A percentile compares a stretch with the other conserved stretches of the same genome.
Evolutionary conservation across 78 protist species (phyloP).

Genomic region (Emiliania huxleyi): DNA sequence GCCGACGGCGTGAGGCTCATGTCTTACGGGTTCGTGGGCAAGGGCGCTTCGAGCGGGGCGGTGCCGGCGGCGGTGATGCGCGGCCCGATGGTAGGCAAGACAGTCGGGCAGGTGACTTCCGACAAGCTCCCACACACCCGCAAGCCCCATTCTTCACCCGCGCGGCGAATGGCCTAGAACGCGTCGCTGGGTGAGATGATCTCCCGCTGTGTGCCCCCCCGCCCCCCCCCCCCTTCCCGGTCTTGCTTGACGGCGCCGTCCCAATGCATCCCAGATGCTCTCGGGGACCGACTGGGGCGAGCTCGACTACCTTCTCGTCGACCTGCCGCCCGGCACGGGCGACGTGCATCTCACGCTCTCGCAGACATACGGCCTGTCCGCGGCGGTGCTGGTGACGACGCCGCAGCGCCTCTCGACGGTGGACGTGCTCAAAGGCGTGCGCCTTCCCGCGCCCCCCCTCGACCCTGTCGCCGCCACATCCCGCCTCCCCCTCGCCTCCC

Average conservation of each 20-base stretch:
- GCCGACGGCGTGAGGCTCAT: not conserved
- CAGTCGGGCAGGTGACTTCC: not conserved
- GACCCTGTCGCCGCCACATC: no score
- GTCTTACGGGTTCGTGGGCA: conserved; percentile 31
- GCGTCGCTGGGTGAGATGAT: not conserved
- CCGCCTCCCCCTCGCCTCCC: no score
- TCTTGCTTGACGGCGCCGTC: not conserved
- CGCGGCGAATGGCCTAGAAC: no score
- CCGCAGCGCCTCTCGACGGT: conserved; percentile 37
- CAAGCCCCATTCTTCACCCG: no score
- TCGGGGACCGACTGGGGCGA: conserved; percentile 80
- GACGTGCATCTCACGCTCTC: conserved; percentile 88
- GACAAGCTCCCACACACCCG: not conserved
- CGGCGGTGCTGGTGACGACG: conserved; percentile 46
- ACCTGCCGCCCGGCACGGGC: conserved; percentile 98
- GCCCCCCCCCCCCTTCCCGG: not conserved
- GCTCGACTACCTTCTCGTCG: conserved; percentile 84
- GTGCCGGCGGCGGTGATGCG: conserved; percentile 35
- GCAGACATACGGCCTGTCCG: conserved; percentile 67
- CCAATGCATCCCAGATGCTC: conserved; percentile 64
- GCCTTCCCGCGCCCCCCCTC: no score
- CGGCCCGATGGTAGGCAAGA: conserved; percentile 19
- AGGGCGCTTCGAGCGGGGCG: not conserved
- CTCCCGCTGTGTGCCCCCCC: not conserved
- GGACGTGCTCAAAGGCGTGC: conserved; percentile 36